Conservation (phyloP, 2,329 filamentous ascomycete genomes). For the Cordyceps pruinosa region DNA sequence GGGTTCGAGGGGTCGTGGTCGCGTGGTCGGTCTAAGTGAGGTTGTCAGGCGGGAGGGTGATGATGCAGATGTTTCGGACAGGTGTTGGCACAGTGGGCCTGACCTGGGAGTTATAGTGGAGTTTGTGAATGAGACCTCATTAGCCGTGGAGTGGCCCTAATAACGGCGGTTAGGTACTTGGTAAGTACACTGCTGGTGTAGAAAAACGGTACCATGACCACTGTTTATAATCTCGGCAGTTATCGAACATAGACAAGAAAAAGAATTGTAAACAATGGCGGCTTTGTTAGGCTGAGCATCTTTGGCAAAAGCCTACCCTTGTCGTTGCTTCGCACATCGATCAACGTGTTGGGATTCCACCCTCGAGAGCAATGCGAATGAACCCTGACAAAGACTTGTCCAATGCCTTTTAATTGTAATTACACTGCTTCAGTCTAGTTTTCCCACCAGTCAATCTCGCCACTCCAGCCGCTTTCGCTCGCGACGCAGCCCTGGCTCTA, state of each 20-base stretch:
- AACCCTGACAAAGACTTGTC: background rate
- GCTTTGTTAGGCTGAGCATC: too few relatives aligned
- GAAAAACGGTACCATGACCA: too few relatives aligned
- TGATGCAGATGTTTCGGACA: constrained; percentile 10
- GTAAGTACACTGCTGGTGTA: too few relatives aligned
- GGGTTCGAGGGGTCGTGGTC: background rate
- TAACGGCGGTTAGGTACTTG: too few relatives aligned
- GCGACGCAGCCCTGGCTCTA: background rate
- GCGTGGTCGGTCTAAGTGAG: constrained; percentile 10
- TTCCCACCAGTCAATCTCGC: background rate
- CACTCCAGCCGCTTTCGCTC: background rate
- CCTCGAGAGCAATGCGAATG: background rate
- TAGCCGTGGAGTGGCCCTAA: background rate
- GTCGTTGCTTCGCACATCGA: background rate
- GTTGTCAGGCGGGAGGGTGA: constrained; percentile 10
- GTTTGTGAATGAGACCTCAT: background rate
- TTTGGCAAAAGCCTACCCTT: background rate
- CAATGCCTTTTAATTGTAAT: constrained; percentile 8
- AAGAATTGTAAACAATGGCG: too few relatives aligned
- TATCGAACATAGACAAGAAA: too few relatives aligned
- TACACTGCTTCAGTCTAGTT: constrained; percentile 5
- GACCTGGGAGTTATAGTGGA: background rate
- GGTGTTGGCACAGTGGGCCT: background rate
- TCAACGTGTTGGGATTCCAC: too few relatives aligned
- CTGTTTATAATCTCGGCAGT: too few relatives aligned